phyloP scores from a whole-genome alignment of 768 basidiomycete species.

The Agaricus blazei region DNA sequence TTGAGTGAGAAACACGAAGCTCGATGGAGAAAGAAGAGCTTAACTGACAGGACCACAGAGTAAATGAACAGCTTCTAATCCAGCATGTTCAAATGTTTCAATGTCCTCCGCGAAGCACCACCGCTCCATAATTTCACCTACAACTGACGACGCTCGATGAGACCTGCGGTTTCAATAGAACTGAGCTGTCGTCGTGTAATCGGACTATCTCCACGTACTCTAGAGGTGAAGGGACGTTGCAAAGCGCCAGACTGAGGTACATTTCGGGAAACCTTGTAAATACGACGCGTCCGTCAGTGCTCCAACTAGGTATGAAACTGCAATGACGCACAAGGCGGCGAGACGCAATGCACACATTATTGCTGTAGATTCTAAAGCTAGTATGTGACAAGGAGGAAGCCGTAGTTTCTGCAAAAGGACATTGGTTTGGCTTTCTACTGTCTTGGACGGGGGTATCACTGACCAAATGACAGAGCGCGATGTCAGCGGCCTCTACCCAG shows the following conservation, averaged over 20 bases:
- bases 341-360: conserved; percentile 59
- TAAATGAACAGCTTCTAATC: conserved; percentile 51
- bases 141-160: conserved; percentile 48
- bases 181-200: not conserved
- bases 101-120: conserved; percentile 67
- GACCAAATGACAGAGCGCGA: conserved; percentile 63
- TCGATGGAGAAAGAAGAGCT: not conserved
- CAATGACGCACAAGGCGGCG: conserved; percentile 50
- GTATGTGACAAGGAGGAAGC: conserved; percentile 65
- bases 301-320: not conserved
- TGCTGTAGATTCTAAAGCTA: conserved; percentile 61
- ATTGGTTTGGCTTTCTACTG: not conserved
- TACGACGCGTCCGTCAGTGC: not conserved
- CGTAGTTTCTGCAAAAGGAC: conserved; percentile 41
- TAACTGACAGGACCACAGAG: conserved; percentile 51
- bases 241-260: conserved; percentile 61
- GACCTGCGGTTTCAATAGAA: not conserved
- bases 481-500: conserved; percentile 77
- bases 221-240: conserved; percentile 60
- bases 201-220: conserved; percentile 42
- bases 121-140: conserved; percentile 55
- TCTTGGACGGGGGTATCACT: conserved; percentile 17
- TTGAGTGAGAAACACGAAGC: conserved; percentile 1
- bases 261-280: conserved; percentile 62
- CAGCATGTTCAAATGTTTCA: conserved; percentile 62